Base-by-base conservation (phyloP, 331 rosid species). In the Pyracantha coccinea region DNA sequence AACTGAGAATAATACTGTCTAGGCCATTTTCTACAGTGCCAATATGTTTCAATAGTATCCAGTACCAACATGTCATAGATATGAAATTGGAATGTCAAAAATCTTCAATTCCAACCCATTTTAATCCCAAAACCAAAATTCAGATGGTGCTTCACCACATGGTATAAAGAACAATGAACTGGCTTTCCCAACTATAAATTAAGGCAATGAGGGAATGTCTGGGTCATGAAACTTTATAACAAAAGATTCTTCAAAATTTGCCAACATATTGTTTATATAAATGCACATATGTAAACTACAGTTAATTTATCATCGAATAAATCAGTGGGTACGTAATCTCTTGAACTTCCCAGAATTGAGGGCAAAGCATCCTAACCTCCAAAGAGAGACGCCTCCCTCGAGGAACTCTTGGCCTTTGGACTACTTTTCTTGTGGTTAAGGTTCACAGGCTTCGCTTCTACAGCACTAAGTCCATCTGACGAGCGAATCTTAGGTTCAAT, bases 381-480 rank as follows among this genome's bases (percentile, higher is more conserved):
- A 78, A 90, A 88, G 68, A 88, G 92, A 79, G 99, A 90, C 7
- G 8, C 72, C 80, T 96, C 99, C 85, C 96, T 85, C 41, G 92
- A 83, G 53, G 93, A 86, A 86, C 86, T 96, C 83, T 87, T 96
- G 38, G 96, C 96, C 88, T 88, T 96, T 31, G 97, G 99, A 88
- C 97, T 96, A 85, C 84, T 89, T 86, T 81, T 96, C 89, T 96
- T 94, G 54, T 87, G 74, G 80, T 86, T 90, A 75, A 68, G 76
- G 75, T 65, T 83, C 76, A 72, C 77, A 69, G 85, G 82, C 79
- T 89, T 96, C 65, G 79, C 75, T 78, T 96, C 98, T 62, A 88
- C 96, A 75, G 88, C 68, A 68, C 83, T 63, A 83, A 85, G 81
- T 73, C 93, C 96, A 85, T 92, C 96, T 16, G 96, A 77, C 58